phyloP scores from a whole-genome alignment of 1,139 yeast species.

The Yamadazyma sp. region DNA sequence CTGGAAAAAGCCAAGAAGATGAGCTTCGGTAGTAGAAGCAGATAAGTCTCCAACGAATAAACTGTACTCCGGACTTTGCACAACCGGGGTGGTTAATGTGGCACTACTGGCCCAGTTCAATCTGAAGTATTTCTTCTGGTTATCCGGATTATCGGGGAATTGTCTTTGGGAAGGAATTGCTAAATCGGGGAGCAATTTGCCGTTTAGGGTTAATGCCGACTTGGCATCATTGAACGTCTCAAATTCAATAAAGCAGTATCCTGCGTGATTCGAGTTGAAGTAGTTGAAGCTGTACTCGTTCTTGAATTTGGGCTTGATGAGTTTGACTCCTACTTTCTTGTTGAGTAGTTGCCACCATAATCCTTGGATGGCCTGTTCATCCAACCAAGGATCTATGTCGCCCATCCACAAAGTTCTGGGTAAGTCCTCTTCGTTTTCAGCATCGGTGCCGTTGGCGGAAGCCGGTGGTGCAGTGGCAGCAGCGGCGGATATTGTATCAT shows the following conservation, averaged over 20 bases:
- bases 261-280: slow-evolving; percentile 44
- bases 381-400: slow-evolving; percentile 73
- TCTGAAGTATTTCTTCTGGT: slow-evolving; percentile 61
- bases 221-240: slow-evolving; percentile 64
- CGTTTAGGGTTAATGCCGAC: slow-evolving; percentile 62
- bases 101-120: slow-evolving; percentile 78
- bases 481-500: no score
- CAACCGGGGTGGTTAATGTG: slow-evolving; percentile 51
- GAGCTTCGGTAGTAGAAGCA: slow-evolving; percentile 71
- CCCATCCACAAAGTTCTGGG: slow-evolving; percentile 73
- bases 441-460: neutral
- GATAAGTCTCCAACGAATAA: slow-evolving; percentile 79
- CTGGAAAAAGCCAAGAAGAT: slow-evolving; percentile 65
- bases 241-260: slow-evolving; percentile 75
- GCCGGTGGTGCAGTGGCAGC: no score
- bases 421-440: slow-evolving; percentile 20
- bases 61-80: slow-evolving; percentile 56
- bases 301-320: slow-evolving; percentile 49
- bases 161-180: slow-evolving; percentile 50
- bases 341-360: slow-evolving; percentile 57
- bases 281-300: slow-evolving; percentile 23
- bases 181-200: slow-evolving; percentile 59
- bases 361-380: slow-evolving; percentile 56
- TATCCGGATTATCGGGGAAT: slow-evolving; percentile 46
- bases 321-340: slow-evolving; percentile 47